A percentile compares a stretch with the other conserved stretches of the same genome.
Evolutionary conservation across 805 yeast species (phyloP).

Genomic region (Cyberlindnera mycetangii): DNA sequence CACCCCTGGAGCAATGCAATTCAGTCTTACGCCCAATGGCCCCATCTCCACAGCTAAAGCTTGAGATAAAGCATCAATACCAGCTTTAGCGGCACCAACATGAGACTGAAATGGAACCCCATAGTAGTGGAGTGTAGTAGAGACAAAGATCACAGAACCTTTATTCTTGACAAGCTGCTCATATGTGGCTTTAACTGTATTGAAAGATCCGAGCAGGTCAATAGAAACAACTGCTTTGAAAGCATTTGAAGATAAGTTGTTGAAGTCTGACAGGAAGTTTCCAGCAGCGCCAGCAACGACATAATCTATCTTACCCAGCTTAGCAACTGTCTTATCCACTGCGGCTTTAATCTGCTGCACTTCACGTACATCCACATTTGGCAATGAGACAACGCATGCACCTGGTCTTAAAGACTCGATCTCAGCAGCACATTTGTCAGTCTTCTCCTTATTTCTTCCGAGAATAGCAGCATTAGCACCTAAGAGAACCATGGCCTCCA

Average conservation of each 20-base stretch:
- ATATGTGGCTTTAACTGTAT: constrained; percentile 81
- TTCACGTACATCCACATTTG: constrained; percentile 76
- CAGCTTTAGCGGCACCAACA: constrained; percentile 95
- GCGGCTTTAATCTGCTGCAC: constrained; percentile 58
- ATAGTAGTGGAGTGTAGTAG: constrained; percentile 86
- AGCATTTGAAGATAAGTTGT: constrained; percentile 77
- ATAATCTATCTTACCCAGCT: constrained; percentile 76
- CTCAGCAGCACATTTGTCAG: constrained; percentile 65
- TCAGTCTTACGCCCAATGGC: constrained; percentile 79
- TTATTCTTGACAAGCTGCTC: constrained; percentile 59
- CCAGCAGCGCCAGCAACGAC: constrained; percentile 98
- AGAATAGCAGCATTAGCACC: constrained; percentile 88
- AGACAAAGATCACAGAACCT: constrained; percentile 75
- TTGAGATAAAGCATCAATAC: constrained; percentile 82
- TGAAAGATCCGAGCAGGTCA: constrained; percentile 84
- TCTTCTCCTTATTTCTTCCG: constrained; percentile 71
- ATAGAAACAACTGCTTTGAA: constrained; percentile 85
- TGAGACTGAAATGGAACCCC: constrained; percentile 89
- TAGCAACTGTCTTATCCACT: constrained; percentile 58
- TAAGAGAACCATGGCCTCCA: constrained; percentile 74
- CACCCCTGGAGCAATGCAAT: constrained; percentile 90
- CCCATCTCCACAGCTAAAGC: constrained; percentile 90
- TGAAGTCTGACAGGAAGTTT: constrained; percentile 79
- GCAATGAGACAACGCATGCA: constrained; percentile 66
- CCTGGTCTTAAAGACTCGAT: constrained; percentile 55